Evolutionary conservation across 176 grass and related monocot species (phyloP).

Genomic region (Canna indica): DNA sequence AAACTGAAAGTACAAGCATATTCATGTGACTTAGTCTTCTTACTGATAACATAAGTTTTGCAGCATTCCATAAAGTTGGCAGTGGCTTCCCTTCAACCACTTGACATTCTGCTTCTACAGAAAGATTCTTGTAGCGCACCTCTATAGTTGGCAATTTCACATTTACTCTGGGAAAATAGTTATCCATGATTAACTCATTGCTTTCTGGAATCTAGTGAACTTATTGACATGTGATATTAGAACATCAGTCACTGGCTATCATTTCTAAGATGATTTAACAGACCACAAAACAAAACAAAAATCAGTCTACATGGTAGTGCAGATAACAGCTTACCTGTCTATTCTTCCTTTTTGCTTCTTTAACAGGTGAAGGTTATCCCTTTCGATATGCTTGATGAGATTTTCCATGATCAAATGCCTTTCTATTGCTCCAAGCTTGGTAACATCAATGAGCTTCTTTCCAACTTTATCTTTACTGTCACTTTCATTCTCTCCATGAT

Average conservation of each 20-base stretch:
- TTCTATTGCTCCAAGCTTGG: constrained; percentile 30
- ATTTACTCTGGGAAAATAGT: constrained; percentile 28
- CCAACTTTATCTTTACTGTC: background rate
- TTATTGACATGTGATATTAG: background rate
- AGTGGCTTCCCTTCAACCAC: constrained; percentile 48
- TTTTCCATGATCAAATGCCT: constrained; percentile 38
- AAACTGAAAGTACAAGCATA: background rate
- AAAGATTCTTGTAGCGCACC: constrained; percentile 37
- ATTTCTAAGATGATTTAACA: background rate
- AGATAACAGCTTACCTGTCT: constrained; percentile 35
- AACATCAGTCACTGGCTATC: background rate
- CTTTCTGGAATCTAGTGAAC: background rate
- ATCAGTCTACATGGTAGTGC: background rate
- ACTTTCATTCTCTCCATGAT: background rate
- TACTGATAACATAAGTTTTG: constrained; percentile 25
- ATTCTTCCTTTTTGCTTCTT: constrained; percentile 59
- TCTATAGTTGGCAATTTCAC: constrained; percentile 48
- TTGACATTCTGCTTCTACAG: constrained; percentile 38
- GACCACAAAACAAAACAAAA: background rate
- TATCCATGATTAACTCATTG: background rate
- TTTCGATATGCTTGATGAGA: constrained; percentile 43
- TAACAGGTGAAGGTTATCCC: constrained; percentile 54
- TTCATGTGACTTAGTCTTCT: background rate
- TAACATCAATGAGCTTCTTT: constrained; percentile 35
- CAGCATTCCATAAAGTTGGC: constrained; percentile 50